Evolutionary conservation across 192 early-diverging fungal genomes (phyloP), one percentile per base, ranked within the genome.

Genomic region (Geranomyces variabilis): DNA sequence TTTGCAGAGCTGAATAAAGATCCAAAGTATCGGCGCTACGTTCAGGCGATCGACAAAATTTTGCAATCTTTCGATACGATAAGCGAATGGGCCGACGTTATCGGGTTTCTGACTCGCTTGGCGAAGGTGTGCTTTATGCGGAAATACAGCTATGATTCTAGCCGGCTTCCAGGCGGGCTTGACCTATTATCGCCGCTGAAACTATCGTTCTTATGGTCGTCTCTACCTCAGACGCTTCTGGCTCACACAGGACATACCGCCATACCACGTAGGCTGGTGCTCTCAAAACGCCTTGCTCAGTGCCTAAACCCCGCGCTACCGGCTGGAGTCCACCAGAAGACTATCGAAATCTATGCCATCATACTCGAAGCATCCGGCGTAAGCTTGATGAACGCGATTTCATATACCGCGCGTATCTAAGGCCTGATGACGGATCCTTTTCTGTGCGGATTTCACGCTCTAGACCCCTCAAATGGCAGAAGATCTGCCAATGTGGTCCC

Each of bases 71-170:
- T 97, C 75, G 95, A 97, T 76, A 87, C 90, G 47, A 90, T 97
- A 4, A 91, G 87, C 73, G 95, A 97, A 74, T 97, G 95, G 95
- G 93, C 94, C 0, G 95, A 97, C 81, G 90, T 96, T 31, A 96
- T 93, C 57, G 89, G 94, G 36, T 95, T 95, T 69, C 78, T 97
- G 28, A 88, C 90, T 34, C 91, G 89, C 74, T 88, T 97, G 14
- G 82, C 90, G 66, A 90, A 89, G 75, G 91, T 91, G 58, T 34
- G 58, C 31, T 19, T 34, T 17, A 74, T 47, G 30, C 29, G 4
- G 51, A n/a, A 10, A 41, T 41, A 3, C 36, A 41, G 36, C n/a
- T n/a, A n/a, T n/a, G n/a, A n/a, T n/a, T n/a, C n/a, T n/a, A n/a
- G n/a, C n/a, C n/a, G n/a, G n/a, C n/a, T 22, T 36, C 12, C 21